A percentile compares a stretch with the other conserved stretches of the same genome.
phyloP scores from a whole-genome alignment of 2,329 filamentous ascomycete genomes.

The Chaetomiaceae sp. region DNA sequence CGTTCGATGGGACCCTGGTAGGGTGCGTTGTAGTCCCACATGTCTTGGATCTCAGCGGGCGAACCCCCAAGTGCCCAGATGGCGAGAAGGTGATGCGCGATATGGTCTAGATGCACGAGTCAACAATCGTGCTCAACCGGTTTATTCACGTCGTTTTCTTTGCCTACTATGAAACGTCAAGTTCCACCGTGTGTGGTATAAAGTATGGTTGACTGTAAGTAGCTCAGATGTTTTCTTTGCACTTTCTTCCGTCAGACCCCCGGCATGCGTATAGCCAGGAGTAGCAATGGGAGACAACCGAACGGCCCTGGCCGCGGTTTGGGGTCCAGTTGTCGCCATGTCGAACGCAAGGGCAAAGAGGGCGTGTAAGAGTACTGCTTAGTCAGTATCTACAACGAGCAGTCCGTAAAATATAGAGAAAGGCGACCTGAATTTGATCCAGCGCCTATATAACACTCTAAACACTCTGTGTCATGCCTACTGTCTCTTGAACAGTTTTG shows the following conservation, averaged over 20 bases:
- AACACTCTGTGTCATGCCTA: too few relatives aligned
- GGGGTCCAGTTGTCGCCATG: too few relatives aligned
- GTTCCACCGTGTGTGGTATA: slow-evolving; percentile 6
- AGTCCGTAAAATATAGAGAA: too few relatives aligned
- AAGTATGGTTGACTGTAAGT: slow-evolving; percentile 3
- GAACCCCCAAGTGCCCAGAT: slow-evolving; percentile 5
- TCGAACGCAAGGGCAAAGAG: too few relatives aligned
- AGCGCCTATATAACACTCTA: too few relatives aligned
- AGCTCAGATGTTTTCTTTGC: slow-evolving; percentile 10
- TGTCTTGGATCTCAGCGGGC: slow-evolving; percentile 7
- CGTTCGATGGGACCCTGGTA: slow-evolving; percentile 1
- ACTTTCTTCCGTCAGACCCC: not conserved
- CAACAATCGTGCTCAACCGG: too few relatives aligned
- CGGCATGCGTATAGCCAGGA: not conserved
- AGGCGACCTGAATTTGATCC: too few relatives aligned
- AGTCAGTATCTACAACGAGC: too few relatives aligned
- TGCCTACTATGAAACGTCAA: slow-evolving; percentile 8
- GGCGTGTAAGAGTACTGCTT: too few relatives aligned
- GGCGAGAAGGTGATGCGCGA: slow-evolving; percentile 6
- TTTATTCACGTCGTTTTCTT: not conserved
- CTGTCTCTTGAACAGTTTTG: too few relatives aligned
- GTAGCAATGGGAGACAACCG: not conserved
- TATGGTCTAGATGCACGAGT: slow-evolving; percentile 5
- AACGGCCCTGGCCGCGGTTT: too few relatives aligned
- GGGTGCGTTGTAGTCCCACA: slow-evolving; percentile 5